Conservation (phyloP, 2,329 filamentous ascomycete genomes). For the Calonectria pseudoturangicola region DNA sequence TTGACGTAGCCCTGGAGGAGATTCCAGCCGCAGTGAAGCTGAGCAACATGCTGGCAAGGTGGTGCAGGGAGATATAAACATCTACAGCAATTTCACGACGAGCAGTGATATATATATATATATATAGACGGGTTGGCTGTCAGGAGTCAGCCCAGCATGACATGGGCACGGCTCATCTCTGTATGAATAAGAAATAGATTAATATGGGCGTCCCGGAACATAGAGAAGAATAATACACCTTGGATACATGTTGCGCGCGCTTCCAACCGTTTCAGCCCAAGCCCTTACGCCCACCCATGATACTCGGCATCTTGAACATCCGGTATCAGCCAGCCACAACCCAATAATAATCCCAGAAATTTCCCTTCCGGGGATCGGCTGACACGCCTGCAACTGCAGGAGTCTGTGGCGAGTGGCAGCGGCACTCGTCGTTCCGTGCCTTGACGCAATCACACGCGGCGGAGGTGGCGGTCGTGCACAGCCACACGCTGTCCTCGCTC, state of each 20-base stretch:
- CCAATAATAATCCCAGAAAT: background rate
- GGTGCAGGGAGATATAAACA: conserved; percentile 82
- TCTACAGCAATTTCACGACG: conserved; percentile 6
- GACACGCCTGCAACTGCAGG: conserved; percentile 6
- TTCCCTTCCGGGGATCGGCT: background rate
- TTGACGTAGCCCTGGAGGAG: conserved; percentile 87
- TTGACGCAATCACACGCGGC: conserved; percentile 21
- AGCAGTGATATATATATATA: background rate
- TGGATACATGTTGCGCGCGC: background rate
- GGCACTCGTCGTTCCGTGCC: conserved; percentile 3
- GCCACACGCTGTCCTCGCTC: conserved; percentile 22
- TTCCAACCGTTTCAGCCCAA: background rate
- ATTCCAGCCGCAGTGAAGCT: conserved; percentile 79
- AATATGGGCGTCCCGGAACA: background rate
- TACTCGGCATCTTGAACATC: background rate
- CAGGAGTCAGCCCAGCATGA: background rate
- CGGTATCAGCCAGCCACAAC: conserved; percentile 29
- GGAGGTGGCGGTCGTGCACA: conserved; percentile 15
- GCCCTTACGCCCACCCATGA: background rate
- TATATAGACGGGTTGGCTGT: conserved; percentile 12
- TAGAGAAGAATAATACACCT: background rate
- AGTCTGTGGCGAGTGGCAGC: conserved; percentile 15
- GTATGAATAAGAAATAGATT: conserved; percentile 25
- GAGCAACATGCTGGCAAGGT: conserved; percentile 77
- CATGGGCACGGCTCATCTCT: conserved; percentile 1